phyloP scores from a whole-genome alignment of 345 rosid species.

The Eucalyptus coolabah region DNA sequence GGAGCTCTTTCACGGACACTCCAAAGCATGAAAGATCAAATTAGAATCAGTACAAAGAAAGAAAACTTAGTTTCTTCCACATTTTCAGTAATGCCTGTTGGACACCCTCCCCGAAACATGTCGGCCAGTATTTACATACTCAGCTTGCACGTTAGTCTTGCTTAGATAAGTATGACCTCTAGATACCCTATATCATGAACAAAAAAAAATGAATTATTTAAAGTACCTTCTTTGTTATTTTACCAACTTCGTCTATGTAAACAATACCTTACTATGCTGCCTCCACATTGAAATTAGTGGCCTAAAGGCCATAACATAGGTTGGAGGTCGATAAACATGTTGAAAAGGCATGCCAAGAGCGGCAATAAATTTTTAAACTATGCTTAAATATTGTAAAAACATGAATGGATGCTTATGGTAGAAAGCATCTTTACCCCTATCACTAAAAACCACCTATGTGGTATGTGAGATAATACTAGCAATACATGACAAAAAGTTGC shows the following conservation, averaged over 20 bases:
- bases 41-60: background rate
- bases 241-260: constrained; percentile 96
- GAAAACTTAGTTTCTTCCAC: constrained; percentile 76
- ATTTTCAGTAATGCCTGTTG: constrained; percentile 88
- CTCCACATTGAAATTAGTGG: constrained; percentile 70
- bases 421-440: background rate
- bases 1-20: background rate
- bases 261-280: constrained; percentile 93
- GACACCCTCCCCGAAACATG: constrained; percentile 97
- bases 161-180: background rate
- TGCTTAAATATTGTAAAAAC: background rate
- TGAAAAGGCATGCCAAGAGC: background rate
- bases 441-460: background rate
- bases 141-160: constrained; percentile 31
- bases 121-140: constrained; percentile 56
- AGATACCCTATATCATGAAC: background rate
- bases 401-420: background rate
- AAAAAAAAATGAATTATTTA: background rate
- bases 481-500: background rate
- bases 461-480: background rate
- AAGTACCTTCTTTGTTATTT: constrained; percentile 77
- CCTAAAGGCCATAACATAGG: constrained; percentile 25
- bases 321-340: background rate
- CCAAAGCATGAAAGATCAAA: background rate
- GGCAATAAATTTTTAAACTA: background rate